Base-by-base conservation (phyloP, 1,284 basidiomycete species). In the Clitocybe nebularis region DNA sequence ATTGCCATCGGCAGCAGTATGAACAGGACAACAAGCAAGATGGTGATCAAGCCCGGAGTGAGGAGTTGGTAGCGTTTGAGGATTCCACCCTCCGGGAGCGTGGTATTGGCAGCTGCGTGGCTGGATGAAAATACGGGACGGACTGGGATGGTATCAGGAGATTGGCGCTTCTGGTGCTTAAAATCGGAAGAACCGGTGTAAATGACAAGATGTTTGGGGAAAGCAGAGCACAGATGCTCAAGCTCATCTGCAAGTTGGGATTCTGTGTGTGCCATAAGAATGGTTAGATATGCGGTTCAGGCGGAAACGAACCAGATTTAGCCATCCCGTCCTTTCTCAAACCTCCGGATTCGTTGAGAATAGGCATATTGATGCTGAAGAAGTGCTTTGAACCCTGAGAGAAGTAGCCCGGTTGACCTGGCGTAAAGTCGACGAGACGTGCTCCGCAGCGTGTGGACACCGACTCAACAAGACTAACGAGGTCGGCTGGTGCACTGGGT, bases 61-160 rank as follows among this genome's bases (percentile, higher is more conserved):
- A 93, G 75, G 36, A 92, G 70, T 56, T 89, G 84, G 59, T 89
- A 89, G 33, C 72, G 74, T 46, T 83, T 75, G 29, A 91, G 71
- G 46, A 88, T 78, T 8, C 84, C 81, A n/a, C 72, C 75, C 17
- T 66, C 52, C 23, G 69, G 53, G 6, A 67, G 51, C 14, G 68
- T 64, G 11, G 54, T 59, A 36, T 71, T 65, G 38, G 52, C 54
- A 39, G 51, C 49, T 43, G 52, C 44, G 23, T 54, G 50, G 8
- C 43, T 36, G 26, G 57, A 36, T 23, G 57, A 55, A 30, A 57
- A 44, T 29, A 53, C 45, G 14, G 55, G 55, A 13, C 46, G 50
- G 29, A 50, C 57, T 42, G 64, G 54, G 33, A 58, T 51, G 42
- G 50, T 69, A 46, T 68, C 72, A 1, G 26, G 28, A 28, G 23